These are phyloP conservation scores for Buddleja alternifolia DNA, from an alignment of 257 asterid species.

Conservation along the genomic window DNA sequence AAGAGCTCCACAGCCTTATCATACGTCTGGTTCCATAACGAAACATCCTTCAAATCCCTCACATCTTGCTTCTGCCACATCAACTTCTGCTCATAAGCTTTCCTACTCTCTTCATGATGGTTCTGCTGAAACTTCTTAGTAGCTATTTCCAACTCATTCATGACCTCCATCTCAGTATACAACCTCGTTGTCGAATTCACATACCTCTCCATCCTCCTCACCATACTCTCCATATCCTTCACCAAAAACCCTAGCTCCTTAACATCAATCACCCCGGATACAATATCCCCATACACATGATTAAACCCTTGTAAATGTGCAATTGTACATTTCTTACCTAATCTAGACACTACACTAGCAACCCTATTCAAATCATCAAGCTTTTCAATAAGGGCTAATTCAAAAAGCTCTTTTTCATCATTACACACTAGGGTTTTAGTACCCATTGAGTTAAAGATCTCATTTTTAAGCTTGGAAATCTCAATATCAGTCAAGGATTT, in stretches of 20 bases:
- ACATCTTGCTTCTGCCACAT: constrained; percentile 89
- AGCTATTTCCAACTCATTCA: constrained; percentile 76
- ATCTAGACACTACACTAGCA: constrained; percentile 81
- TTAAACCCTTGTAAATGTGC: constrained; percentile 90
- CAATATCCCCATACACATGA: constrained; percentile 87
- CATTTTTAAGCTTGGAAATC: constrained; percentile 67
- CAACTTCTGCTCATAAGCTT: constrained; percentile 81
- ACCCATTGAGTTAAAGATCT: constrained; percentile 76
- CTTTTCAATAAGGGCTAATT: constrained; percentile 74
- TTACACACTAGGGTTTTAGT: constrained; percentile 58
- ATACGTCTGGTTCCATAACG: constrained; percentile 83
- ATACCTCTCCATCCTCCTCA: constrained; percentile 79
- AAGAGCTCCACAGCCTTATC: constrained; percentile 81
- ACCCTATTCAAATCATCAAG: constrained; percentile 78
- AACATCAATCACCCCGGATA: constrained; percentile 68
- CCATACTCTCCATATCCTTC: constrained; percentile 89
- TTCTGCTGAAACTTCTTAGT: constrained; percentile 81
- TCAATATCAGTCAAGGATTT: constrained; percentile 71
- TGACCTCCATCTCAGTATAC: constrained; percentile 73
- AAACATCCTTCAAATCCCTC: constrained; percentile 76
- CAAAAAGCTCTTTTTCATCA: constrained; percentile 68
- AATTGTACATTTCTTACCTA: constrained; percentile 86
- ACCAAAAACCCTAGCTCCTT: constrained; percentile 77
- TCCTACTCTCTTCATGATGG: constrained; percentile 75
- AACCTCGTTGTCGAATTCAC: constrained; percentile 61